Evolutionary conservation across 2,329 filamentous ascomycete species (phyloP).

Genomic region (Aureobasidium sp.): DNA sequence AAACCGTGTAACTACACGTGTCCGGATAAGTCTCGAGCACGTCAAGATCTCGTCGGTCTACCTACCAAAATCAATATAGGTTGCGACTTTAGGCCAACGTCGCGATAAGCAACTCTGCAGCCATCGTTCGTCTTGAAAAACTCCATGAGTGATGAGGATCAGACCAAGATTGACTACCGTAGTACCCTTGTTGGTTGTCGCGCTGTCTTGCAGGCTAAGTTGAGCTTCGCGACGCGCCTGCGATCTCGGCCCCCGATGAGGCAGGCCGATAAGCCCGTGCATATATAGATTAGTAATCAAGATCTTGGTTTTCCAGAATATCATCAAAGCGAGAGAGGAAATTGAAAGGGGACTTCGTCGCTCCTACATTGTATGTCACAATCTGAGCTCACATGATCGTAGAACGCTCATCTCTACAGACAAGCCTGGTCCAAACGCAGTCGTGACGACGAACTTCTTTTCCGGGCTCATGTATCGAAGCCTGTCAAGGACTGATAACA

Average conservation of each 20-base stretch:
- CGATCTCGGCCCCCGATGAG: too few species aligned
- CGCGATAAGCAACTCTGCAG: conserved; percentile 4
- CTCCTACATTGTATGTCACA: too few species aligned
- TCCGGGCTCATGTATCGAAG: conserved; percentile 43
- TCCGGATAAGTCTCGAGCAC: background rate
- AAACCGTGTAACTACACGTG: conserved; percentile 9
- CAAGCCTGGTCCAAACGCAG: background rate
- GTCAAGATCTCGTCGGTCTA: background rate
- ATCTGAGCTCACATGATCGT: too few species aligned
- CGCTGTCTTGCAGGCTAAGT: too few species aligned
- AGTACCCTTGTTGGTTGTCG: too few species aligned
- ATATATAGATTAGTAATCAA: too few species aligned
- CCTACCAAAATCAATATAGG: conserved; percentile 2
- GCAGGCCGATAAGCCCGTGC: too few species aligned
- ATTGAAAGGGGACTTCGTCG: too few species aligned
- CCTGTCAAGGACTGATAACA: conserved; percentile 72
- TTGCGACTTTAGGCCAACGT: background rate
- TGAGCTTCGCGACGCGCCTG: too few species aligned
- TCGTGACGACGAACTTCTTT: background rate
- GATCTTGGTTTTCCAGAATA: too few species aligned
- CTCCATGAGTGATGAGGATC: background rate
- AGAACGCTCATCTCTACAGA: background rate
- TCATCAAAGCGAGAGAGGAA: too few species aligned
- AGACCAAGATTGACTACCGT: background rate
- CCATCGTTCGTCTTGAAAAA: conserved; percentile 13